Evolutionary conservation across 805 yeast genomes (phyloP), one percentile per base, ranked within the genome.

Genomic region (Saturnispora besseyi): DNA sequence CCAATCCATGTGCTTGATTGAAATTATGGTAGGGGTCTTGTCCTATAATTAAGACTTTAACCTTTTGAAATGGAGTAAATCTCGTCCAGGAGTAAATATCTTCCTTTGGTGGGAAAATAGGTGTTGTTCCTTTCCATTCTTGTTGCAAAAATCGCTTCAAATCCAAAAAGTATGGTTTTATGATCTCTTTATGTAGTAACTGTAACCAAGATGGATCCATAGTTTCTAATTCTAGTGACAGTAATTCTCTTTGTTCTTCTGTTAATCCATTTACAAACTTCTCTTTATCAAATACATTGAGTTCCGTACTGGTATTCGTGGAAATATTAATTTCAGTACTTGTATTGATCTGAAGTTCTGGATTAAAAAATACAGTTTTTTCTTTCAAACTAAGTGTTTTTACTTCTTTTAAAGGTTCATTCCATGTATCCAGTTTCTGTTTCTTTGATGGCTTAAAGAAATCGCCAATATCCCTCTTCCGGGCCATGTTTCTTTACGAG

Each of bases 21-120:
- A 67, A 66, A 63, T 89, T 88, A 65, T 93, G 99, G 63, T 93
- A 93, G 0, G 99, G 99, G 63, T 93, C 99, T 64, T 93, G 99
- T 1, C 99, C 99, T 42, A 93, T 70, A 11, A 93, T 76, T 1
- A 93, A 75, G 28, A 91, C 93, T 59, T 80, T 82, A 18, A 89
- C 85, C 3, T 76, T 64, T 4, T 78, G 70, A 21, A 91, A 69
- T 0, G 96, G 96, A 0, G 98, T 88, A 15, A 82, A 72, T 31
- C 88, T 76, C 2, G 95, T 82, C 97, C 98, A 93, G 0, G 97
- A 87, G 63, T 93, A 93, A 21, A 93, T 78, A 52, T 86, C 84
- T 12, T 75, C 60, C 15, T 70, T 63, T 0, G 91, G 90, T 2
- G 99, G 99, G 66, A 87, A 91, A 0, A 91, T 73, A 12, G 71